Evolutionary conservation across 106 monocot genomes (phyloP).

Genomic region (Apostasia ramifera): DNA sequence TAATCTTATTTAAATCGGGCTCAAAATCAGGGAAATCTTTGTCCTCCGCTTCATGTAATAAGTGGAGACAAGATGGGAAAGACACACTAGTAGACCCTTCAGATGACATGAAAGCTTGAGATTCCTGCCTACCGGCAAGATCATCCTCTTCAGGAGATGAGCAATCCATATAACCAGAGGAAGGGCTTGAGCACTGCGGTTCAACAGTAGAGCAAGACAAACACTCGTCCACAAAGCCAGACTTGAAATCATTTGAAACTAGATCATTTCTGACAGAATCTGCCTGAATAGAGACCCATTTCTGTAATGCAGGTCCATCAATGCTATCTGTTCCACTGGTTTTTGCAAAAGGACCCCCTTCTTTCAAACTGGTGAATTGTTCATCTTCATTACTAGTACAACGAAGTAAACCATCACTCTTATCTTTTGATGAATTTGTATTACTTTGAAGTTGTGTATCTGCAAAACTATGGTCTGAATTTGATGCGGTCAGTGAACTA

Average conservation of each 20-base stretch:
- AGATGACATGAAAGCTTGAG: slow-evolving; percentile 1
- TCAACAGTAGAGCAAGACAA: not conserved
- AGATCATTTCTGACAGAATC: slow-evolving; percentile 6
- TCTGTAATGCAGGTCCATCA: slow-evolving; percentile 17
- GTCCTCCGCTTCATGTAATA: not conserved
- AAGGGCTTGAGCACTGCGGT: slow-evolving; percentile 5
- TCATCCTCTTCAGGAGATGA: slow-evolving; percentile 20
- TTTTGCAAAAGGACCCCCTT: slow-evolving; percentile 16
- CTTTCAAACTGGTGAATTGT: not conserved
- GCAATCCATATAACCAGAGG: slow-evolving; percentile 13
- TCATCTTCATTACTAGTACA: not conserved
- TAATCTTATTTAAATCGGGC: slow-evolving; percentile 48
- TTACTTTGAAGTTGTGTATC: not conserved
- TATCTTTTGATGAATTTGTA: slow-evolving; percentile 1
- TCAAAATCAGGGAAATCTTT: slow-evolving; percentile 8
- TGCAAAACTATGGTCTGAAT: not conserved
- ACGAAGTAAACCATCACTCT: not conserved
- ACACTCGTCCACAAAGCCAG: slow-evolving; percentile 5
- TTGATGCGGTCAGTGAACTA: not conserved
- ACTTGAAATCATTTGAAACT: slow-evolving; percentile 4
- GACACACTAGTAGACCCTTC: slow-evolving; percentile 3
- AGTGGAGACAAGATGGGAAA: not conserved
- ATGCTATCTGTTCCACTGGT: slow-evolving; percentile 1
- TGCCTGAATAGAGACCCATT: slow-evolving; percentile 34
- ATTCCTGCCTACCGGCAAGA: not conserved